Conservation (phyloP, 495 filamentous ascomycete species). For the Geopyxis carbonaria region DNA sequence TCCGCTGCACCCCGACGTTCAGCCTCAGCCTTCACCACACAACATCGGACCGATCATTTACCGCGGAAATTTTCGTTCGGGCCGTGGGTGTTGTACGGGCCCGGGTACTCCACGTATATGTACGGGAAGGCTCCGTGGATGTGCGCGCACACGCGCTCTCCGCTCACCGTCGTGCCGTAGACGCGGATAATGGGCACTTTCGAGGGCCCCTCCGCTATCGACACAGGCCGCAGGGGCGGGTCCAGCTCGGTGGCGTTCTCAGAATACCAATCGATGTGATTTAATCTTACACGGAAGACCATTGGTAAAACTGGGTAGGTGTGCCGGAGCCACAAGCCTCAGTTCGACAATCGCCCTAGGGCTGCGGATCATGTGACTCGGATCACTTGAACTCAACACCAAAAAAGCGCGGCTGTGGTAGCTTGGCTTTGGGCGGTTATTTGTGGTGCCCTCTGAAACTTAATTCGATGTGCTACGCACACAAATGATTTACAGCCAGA, state of each 20-base stretch:
- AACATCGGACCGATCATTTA: neutral
- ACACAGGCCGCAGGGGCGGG: constrained; percentile 47
- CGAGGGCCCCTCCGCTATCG: constrained; percentile 39
- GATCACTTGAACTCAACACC: too few relatives aligned
- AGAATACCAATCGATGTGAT: constrained; percentile 91
- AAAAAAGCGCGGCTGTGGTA: too few relatives aligned
- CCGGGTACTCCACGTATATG: constrained; percentile 74
- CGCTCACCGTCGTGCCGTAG: constrained; percentile 86
- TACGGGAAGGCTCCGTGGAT: constrained; percentile 94
- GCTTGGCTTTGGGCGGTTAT: too few relatives aligned
- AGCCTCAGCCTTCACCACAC: constrained; percentile 7
- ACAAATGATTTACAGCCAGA: too few relatives aligned
- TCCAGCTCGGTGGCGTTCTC: constrained; percentile 60
- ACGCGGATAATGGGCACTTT: constrained; percentile 76
- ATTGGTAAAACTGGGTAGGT: constrained; percentile 1
- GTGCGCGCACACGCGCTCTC: constrained; percentile 92
- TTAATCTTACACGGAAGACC: constrained; percentile 1
- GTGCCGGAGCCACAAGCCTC: too few relatives aligned
- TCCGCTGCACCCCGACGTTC: constrained; percentile 4
- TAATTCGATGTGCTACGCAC: too few relatives aligned
- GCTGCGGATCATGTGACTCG: too few relatives aligned
- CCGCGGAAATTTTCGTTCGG: constrained; percentile 41
- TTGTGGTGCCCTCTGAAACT: too few relatives aligned
- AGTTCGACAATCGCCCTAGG: too few relatives aligned
- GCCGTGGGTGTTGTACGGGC: constrained; percentile 34